Evolutionary conservation across 331 rosid species (phyloP).

Genomic region (Malus hybrid): DNA sequence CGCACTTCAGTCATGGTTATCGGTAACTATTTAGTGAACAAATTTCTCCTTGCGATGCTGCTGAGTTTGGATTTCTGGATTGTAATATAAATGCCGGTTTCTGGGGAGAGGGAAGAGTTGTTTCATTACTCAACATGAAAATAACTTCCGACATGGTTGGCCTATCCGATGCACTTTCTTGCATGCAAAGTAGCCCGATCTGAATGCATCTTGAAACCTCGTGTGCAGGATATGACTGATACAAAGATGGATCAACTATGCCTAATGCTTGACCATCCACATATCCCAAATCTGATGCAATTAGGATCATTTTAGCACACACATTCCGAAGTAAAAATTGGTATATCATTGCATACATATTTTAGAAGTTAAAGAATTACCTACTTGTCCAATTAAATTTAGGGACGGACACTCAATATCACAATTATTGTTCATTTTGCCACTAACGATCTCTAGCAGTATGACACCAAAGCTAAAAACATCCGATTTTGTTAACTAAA

Average conservation of each 20-base stretch:
- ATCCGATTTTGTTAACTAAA: conserved; percentile 47
- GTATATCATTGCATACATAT: neutral
- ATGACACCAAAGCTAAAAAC: conserved; percentile 57
- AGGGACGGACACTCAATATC: conserved; percentile 3
- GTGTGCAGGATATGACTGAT: neutral
- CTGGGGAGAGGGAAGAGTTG: neutral
- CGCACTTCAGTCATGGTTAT: neutral
- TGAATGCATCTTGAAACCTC: conserved; percentile 27
- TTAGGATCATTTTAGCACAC: neutral
- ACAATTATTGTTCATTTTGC: conserved; percentile 51
- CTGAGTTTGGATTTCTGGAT: neutral
- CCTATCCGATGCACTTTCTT: conserved; percentile 35
- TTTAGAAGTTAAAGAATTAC: neutral
- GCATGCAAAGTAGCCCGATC: conserved; percentile 39
- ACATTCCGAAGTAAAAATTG: neutral
- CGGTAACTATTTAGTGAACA: neutral
- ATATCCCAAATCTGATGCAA: neutral
- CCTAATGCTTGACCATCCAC: neutral
- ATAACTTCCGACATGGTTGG: neutral
- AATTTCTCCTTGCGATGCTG: neutral
- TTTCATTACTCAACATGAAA: neutral
- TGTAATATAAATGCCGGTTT: neutral
- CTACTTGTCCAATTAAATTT: conserved; percentile 51
- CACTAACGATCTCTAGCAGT: conserved; percentile 44
- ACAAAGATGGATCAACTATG: neutral